These are phyloP conservation scores for Carex parvula DNA, from an alignment of 176 grass and related monocot genomes.

Conservation along the genomic window DNA sequence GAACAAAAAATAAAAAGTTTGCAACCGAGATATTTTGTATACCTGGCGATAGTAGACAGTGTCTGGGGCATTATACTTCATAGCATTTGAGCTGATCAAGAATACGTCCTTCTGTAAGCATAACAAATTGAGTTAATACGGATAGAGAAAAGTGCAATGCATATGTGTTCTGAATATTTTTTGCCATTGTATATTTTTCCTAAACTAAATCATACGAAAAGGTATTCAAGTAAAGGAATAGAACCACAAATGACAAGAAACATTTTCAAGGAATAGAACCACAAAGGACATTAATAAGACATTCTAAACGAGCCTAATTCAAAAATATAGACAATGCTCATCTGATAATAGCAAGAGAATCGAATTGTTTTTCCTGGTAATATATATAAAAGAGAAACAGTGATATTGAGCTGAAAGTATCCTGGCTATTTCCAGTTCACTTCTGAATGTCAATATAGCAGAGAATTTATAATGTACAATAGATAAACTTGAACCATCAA, in stretches of 20 bases:
- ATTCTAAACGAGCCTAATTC: background rate
- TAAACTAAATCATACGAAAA: background rate
- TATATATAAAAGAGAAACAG: background rate
- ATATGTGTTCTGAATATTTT: background rate
- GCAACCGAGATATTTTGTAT: slow-evolving; percentile 1
- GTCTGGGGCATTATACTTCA: slow-evolving; percentile 50
- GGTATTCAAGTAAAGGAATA: background rate
- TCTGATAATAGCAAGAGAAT: background rate
- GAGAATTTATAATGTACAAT: background rate
- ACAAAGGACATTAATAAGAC: background rate
- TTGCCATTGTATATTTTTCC: background rate
- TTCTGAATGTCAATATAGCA: background rate
- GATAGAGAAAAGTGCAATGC: background rate
- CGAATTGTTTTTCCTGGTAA: background rate
- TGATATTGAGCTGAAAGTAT: background rate
- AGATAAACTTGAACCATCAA: background rate
- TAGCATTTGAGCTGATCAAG: slow-evolving; percentile 48
- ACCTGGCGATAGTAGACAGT: slow-evolving; percentile 57
- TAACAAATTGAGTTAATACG: background rate
- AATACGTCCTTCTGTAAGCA: slow-evolving; percentile 41
- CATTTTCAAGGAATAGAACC: background rate
- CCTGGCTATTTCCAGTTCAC: background rate
- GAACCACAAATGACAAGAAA: background rate
- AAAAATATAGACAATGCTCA: background rate
- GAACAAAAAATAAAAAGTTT: background rate